A percentile compares a stretch with the other conserved stretches of the same genome.
Evolutionary conservation across 2,329 filamentous ascomycete species (phyloP).

Genomic region (Diaporthe ilicicola): DNA sequence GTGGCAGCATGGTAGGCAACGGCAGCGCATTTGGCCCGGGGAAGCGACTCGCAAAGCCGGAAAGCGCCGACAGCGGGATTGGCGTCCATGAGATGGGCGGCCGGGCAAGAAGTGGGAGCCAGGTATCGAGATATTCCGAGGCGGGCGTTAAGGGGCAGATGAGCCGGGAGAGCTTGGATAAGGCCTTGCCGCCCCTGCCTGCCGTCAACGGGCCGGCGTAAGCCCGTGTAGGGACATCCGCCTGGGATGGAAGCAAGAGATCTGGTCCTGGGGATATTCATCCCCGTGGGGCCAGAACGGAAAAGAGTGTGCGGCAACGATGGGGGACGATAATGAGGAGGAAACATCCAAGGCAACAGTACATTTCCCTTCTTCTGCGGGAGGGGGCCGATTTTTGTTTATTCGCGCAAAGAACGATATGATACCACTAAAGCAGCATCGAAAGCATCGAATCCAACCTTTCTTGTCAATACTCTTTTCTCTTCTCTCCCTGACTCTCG

Average conservation of each 20-base stretch:
- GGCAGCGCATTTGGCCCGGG: conserved; percentile 13
- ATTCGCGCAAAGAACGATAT: conserved; percentile 33
- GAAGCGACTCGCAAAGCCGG: conserved; percentile 48
- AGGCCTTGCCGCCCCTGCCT: conserved; percentile 67
- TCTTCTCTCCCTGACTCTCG: background rate
- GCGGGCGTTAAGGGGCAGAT: conserved; percentile 46
- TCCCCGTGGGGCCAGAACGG: conserved; percentile 21
- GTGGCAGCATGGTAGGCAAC: conserved; percentile 24
- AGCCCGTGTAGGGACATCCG: background rate
- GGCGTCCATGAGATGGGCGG: conserved; percentile 44
- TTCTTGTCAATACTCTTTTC: conserved; percentile 32
- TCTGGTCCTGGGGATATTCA: conserved; percentile 32
- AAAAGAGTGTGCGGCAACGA: background rate
- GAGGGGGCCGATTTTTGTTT: conserved; percentile 25
- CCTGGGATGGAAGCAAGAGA: background rate
- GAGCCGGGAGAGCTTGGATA: conserved; percentile 67
- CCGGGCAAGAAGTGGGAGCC: conserved; percentile 37
- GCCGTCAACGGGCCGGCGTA: conserved; percentile 35
- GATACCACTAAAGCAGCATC: conserved; percentile 35
- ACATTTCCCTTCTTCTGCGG: background rate
- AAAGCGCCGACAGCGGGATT: conserved; percentile 59
- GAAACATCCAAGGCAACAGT: conserved; percentile 19
- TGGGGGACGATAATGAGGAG: conserved; percentile 22
- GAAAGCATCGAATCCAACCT: conserved; percentile 32
- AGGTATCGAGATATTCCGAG: conserved; percentile 40